A percentile compares a stretch with the other conserved stretches of the same genome.
phyloP scores from a whole-genome alignment of 768 basidiomycete genomes.

The Macrolepiota dolichaula region DNA sequence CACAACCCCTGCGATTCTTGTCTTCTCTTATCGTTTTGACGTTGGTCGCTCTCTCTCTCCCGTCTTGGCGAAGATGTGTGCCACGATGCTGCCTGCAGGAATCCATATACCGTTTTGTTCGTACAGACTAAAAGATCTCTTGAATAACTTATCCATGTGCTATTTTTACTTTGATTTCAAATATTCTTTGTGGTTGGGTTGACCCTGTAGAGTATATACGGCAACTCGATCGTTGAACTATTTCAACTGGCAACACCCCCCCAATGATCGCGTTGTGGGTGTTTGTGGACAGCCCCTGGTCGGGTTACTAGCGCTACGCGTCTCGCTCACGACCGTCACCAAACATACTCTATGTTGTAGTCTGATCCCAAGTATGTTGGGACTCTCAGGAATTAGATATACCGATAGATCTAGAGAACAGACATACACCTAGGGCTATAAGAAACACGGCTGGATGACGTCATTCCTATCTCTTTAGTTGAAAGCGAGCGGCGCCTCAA shows the following conservation, averaged over 20 bases:
- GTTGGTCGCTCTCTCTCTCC: not conserved
- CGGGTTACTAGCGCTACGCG: not conserved
- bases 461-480: too few species aligned
- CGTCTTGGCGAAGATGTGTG: slow-evolving; percentile 1
- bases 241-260: not conserved
- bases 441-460: too few species aligned
- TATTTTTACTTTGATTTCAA: not conserved
- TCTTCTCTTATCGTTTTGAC: not conserved
- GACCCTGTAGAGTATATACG: not conserved
- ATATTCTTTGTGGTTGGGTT: not conserved
- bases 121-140: not conserved
- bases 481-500: too few species aligned
- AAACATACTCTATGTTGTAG: too few species aligned
- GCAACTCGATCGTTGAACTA: not conserved
- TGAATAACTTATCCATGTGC: not conserved
- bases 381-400: too few species aligned
- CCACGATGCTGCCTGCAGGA: not conserved
- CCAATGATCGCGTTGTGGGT: not conserved
- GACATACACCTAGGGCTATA: too few species aligned
- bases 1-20: not conserved
- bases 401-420: too few species aligned
- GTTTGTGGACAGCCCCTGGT: not conserved
- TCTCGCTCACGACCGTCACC: too few species aligned
- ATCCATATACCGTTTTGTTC: not conserved
- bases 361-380: too few species aligned